phyloP scores from a whole-genome alignment of 2,329 filamentous ascomycete genomes.

The Ophiostoma perfectum region DNA sequence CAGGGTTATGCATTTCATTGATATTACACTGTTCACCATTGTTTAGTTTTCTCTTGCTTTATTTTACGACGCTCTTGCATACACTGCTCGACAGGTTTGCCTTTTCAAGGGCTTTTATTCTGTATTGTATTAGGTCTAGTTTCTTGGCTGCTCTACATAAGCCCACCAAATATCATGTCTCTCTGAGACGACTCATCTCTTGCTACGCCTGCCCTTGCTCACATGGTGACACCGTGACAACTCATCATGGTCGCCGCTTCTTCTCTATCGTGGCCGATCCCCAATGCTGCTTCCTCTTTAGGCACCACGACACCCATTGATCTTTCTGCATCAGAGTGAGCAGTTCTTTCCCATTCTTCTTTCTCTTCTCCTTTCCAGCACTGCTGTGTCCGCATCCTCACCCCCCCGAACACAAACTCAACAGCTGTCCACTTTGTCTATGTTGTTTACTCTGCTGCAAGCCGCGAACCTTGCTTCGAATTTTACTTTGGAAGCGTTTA shows the following conservation, averaged over 20 bases:
- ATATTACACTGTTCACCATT: neutral
- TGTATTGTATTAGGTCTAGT: slow-evolving; percentile 20
- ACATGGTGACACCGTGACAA: slow-evolving; percentile 5
- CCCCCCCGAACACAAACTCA: neutral
- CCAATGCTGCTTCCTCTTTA: neutral
- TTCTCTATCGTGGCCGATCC: neutral
- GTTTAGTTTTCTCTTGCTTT: slow-evolving; percentile 11
- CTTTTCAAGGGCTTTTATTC: neutral
- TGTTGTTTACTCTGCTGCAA: slow-evolving; percentile 4
- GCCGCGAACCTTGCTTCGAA: neutral
- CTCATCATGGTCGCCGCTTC: neutral
- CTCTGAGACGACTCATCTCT: neutral
- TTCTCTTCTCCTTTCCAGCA: neutral
- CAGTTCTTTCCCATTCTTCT: neutral
- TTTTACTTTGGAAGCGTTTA: neutral
- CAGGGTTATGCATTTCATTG: slow-evolving; percentile 17
- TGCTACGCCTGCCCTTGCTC: neutral
- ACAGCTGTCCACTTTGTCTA: neutral
- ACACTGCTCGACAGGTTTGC: slow-evolving; percentile 13
- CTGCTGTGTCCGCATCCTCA: neutral
- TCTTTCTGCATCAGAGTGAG: neutral
- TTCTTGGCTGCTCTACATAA: slow-evolving; percentile 6
- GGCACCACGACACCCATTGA: neutral
- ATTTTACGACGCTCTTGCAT: slow-evolving; percentile 15
- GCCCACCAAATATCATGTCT: neutral